Percentiles rank a stretch among this genome's conserved stretches.
Evolutionary conservation across 2,329 filamentous ascomycete species (phyloP).

Genomic region (Sarocladiaceae sp.): DNA sequence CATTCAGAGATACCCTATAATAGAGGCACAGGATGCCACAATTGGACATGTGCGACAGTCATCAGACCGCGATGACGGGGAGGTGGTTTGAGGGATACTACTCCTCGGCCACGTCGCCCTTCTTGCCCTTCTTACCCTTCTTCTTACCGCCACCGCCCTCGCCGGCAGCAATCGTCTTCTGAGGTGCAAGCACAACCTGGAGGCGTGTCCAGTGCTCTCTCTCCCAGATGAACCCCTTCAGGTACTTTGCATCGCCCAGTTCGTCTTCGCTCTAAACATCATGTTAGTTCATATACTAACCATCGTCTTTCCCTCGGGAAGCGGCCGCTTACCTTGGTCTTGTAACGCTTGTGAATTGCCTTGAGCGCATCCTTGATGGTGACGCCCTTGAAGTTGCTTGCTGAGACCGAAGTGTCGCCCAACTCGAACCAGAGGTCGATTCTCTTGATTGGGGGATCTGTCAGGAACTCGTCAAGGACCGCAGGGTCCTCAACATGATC

Average conservation of each 20-base stretch:
- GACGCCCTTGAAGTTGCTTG: slow-evolving; percentile 86
- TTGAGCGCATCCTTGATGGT: slow-evolving; percentile 96
- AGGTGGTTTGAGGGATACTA: slow-evolving; percentile 16
- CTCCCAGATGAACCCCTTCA: slow-evolving; percentile 95
- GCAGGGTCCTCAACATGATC: slow-evolving; percentile 68
- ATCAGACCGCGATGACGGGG: slow-evolving; percentile 6
- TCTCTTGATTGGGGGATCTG: slow-evolving; percentile 80
- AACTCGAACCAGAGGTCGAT: slow-evolving; percentile 90
- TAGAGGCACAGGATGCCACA: not conserved
- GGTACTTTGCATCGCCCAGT: slow-evolving; percentile 69
- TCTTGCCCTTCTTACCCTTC: slow-evolving; percentile 68
- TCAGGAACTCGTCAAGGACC: slow-evolving; percentile 73
- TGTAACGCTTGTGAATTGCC: slow-evolving; percentile 92
- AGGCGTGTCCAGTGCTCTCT: slow-evolving; percentile 85
- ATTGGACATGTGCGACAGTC: not conserved
- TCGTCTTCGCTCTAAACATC: slow-evolving; percentile 74
- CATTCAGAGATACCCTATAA: not conserved
- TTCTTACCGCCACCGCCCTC: slow-evolving; percentile 45
- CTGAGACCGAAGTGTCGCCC: slow-evolving; percentile 72
- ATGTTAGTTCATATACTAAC: slow-evolving; percentile 43
- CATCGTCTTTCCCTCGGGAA: no score
- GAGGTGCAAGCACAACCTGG: slow-evolving; percentile 76
- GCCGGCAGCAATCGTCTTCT: slow-evolving; percentile 47
- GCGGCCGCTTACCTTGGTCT: slow-evolving; percentile 85
- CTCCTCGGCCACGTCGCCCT: slow-evolving; percentile 33